A percentile compares a stretch with the other conserved stretches of the same genome.
phyloP scores from a whole-genome alignment of 2,329 filamentous ascomycete genomes.

The Pyrenophora tritici-repentis region DNA sequence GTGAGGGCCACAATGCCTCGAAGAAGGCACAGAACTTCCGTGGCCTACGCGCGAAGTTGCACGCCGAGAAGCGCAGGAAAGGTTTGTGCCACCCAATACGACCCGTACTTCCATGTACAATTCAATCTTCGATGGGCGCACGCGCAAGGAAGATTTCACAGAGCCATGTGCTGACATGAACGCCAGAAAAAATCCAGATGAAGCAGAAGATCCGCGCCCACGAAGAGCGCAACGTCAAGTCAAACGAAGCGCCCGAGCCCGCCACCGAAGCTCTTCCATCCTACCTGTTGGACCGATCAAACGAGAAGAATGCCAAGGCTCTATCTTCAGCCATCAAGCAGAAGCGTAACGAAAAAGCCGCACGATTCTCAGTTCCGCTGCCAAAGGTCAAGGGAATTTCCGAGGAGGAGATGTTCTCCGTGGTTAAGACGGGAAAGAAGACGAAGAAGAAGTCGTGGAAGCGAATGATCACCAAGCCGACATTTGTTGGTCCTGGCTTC shows the following conservation, averaged over 20 bases:
- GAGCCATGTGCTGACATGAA: slow-evolving; percentile 13
- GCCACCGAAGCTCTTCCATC: slow-evolving; percentile 81
- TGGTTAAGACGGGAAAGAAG: slow-evolving; percentile 87
- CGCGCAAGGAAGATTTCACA: too few relatives aligned
- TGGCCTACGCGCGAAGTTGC: slow-evolving; percentile 88
- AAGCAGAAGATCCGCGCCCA: slow-evolving; percentile 73
- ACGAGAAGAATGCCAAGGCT: slow-evolving; percentile 71
- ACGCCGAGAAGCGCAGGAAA: slow-evolving; percentile 73
- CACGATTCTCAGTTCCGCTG: slow-evolving; percentile 87
- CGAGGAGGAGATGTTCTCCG: slow-evolving; percentile 96
- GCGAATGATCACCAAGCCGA: slow-evolving; percentile 77
- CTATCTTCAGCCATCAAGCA: slow-evolving; percentile 90
- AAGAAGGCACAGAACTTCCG: slow-evolving; percentile 92
- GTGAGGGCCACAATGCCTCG: slow-evolving; percentile 86
- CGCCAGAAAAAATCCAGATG: slow-evolving; percentile 68
- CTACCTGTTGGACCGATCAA: slow-evolving; percentile 87
- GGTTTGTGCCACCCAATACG: too few relatives aligned
- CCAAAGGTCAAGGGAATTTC: slow-evolving; percentile 92
- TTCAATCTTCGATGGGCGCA: too few relatives aligned
- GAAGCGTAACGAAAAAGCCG: slow-evolving; percentile 85
- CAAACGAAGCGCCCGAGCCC: slow-evolving; percentile 75
- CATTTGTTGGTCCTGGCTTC: slow-evolving; percentile 90
- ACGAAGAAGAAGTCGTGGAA: slow-evolving; percentile 82
- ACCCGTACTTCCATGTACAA: too few relatives aligned
- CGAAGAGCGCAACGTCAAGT: slow-evolving; percentile 96